These are phyloP conservation scores for Daphne laureola DNA, from an alignment of 441 rosid genomes.

Conservation along the genomic window DNA sequence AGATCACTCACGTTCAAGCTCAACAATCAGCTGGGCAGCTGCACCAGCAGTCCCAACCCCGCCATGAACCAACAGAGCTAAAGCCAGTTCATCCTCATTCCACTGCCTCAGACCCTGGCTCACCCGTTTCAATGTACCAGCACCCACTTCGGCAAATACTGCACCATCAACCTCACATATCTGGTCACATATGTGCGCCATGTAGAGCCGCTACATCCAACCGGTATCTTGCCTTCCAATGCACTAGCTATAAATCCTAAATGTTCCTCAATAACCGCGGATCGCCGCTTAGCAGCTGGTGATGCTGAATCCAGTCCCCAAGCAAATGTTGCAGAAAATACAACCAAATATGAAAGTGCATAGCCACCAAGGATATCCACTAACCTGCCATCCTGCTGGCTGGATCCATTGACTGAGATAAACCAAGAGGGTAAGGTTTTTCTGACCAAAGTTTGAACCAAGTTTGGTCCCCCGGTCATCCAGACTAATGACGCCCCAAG, in stretches of 20 bases:
- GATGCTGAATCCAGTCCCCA: slow-evolving; percentile 85
- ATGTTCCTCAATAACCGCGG: slow-evolving; percentile 54
- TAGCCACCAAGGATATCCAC: slow-evolving; percentile 77
- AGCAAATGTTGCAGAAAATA: slow-evolving; percentile 75
- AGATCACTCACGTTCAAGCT: slow-evolving; percentile 5
- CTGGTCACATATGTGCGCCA: slow-evolving; percentile 81
- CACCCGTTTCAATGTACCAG: slow-evolving; percentile 63
- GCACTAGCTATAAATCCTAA: slow-evolving; percentile 80
- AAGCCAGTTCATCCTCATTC: slow-evolving; percentile 81
- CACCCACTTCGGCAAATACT: slow-evolving; percentile 73
- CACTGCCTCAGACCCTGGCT: slow-evolving; percentile 73
- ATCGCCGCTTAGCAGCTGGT: slow-evolving; percentile 56
- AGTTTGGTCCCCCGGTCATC: slow-evolving; percentile 69
- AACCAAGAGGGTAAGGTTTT: slow-evolving; percentile 97
- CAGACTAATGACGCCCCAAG: slow-evolving; percentile 90
- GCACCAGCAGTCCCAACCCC: slow-evolving; percentile 60
- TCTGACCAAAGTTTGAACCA: slow-evolving; percentile 70
- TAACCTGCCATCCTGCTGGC: slow-evolving; percentile 46
- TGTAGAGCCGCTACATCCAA: slow-evolving; percentile 76
- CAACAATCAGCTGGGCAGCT: slow-evolving; percentile 71
- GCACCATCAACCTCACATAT: slow-evolving; percentile 71
- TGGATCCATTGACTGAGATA: slow-evolving; percentile 53
- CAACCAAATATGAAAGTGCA: slow-evolving; percentile 81
- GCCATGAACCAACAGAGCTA: slow-evolving; percentile 63
- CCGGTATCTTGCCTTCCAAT: slow-evolving; percentile 76